These are phyloP conservation scores for Trichoderma asperelloides DNA, from an alignment of 495 filamentous ascomycete genomes.

Conservation along the genomic window DNA sequence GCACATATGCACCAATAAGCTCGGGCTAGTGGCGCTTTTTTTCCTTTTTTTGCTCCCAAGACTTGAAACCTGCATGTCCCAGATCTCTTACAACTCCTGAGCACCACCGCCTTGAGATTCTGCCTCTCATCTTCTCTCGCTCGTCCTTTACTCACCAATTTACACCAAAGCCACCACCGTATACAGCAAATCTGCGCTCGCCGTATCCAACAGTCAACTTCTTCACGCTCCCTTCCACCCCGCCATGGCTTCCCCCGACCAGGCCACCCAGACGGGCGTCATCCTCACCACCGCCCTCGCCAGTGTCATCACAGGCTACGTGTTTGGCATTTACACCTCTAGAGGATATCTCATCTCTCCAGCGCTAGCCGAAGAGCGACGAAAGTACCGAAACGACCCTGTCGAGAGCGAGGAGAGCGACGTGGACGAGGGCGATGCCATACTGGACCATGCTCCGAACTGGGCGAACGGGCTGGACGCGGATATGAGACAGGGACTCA, in stretches of 20 bases:
- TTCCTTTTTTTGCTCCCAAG: background rate
- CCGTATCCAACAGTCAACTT: background rate
- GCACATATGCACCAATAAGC: too few relatives aligned
- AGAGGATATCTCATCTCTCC: conserved; percentile 43
- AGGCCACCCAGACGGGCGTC: conserved; percentile 16
- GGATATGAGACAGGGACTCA: conserved; percentile 39
- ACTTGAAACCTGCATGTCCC: background rate
- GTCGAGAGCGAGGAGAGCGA: conserved; percentile 45
- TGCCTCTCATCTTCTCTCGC: background rate
- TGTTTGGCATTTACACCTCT: conserved; percentile 43
- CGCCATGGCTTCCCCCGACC: conserved; percentile 5
- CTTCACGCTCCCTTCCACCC: background rate
- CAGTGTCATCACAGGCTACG: conserved; percentile 54
- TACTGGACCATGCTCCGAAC: conserved; percentile 52
- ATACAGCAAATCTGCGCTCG: background rate
- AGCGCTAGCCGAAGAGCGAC: conserved; percentile 25
- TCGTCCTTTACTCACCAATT: background rate
- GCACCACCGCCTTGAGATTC: background rate
- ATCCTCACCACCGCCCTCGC: conserved; percentile 56
- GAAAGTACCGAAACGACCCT: conserved; percentile 25
- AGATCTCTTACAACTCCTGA: background rate
- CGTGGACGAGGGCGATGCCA: conserved; percentile 39
- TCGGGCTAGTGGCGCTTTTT: background rate
- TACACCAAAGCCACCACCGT: background rate
- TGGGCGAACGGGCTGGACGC: conserved; percentile 44